phyloP scores from a whole-genome alignment of 495 filamentous ascomycete genomes.

The Penicillium cosmopolitanum region DNA sequence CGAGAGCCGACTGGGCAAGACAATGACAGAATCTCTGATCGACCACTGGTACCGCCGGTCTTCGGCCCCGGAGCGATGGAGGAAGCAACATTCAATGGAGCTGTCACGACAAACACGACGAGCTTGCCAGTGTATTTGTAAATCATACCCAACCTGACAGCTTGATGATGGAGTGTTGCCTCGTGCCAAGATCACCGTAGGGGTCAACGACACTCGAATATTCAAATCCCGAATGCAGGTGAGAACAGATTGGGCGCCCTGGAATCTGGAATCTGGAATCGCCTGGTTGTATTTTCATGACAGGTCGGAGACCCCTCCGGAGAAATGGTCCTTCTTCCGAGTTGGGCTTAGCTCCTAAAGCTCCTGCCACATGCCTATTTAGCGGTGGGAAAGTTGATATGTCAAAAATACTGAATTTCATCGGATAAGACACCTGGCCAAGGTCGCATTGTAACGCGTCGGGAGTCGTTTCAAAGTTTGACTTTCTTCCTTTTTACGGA shows the following conservation, averaged over 20 bases:
- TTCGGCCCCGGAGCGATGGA: constrained; percentile 24
- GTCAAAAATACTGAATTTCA: constrained; percentile 22
- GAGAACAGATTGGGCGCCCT: constrained; percentile 2
- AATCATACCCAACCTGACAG: constrained; percentile 6
- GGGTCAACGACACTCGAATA: not conserved
- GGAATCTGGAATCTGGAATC: not conserved
- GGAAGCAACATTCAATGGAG: constrained; percentile 13
- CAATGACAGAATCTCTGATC: constrained; percentile 19
- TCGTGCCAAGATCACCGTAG: constrained; percentile 4
- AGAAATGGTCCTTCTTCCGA: constrained; percentile 6
- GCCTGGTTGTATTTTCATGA: not conserved
- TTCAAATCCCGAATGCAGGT: not conserved
- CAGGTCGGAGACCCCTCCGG: not conserved
- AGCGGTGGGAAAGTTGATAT: constrained; percentile 27
- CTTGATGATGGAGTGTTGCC: not conserved
- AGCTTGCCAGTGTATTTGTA: not conserved
- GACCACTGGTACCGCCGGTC: constrained; percentile 10
- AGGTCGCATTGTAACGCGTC: not conserved
- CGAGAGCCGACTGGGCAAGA: constrained; percentile 4
- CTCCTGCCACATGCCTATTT: constrained; percentile 15
- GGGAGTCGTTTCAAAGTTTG: not conserved
- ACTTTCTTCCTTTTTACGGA: not conserved
- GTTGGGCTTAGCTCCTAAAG: constrained; percentile 3
- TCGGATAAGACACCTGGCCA: constrained; percentile 3
- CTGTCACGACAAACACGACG: constrained; percentile 10